phyloP scores from a whole-genome alignment of 768 basidiomycete genomes.

The Pleurotus cornucopiae region DNA sequence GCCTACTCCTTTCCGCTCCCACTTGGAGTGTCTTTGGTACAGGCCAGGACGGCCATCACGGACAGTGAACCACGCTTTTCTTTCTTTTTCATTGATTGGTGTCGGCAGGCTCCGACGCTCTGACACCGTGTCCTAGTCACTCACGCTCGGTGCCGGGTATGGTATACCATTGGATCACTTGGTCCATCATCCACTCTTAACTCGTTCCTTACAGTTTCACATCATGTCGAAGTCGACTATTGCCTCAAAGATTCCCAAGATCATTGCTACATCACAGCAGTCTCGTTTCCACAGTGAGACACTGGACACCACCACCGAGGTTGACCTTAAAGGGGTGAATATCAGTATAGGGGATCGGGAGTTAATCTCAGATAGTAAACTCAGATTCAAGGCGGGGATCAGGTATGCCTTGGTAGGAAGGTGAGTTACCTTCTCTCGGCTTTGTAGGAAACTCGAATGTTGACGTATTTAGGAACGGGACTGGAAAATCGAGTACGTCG shows the following conservation, averaged over 20 bases:
- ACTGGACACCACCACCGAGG: slow-evolving; percentile 21
- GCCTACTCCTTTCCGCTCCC: too few relatives aligned
- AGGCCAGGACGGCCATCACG: too few relatives aligned
- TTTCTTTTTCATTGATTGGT: too few relatives aligned
- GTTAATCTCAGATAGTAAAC: slow-evolving; percentile 30
- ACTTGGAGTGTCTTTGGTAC: too few relatives aligned
- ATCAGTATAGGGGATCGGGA: slow-evolving; percentile 39
- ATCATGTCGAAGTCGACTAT: neutral
- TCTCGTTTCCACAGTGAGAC: slow-evolving; percentile 33
- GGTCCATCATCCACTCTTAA: too few relatives aligned
- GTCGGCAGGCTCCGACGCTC: too few relatives aligned
- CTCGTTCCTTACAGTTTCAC: too few relatives aligned
- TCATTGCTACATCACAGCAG: slow-evolving; percentile 28
- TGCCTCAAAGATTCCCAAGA: slow-evolving; percentile 1
- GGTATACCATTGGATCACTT: too few relatives aligned
- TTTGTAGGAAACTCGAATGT: too few relatives aligned
- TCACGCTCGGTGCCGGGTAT: too few relatives aligned
- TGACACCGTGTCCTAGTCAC: too few relatives aligned
- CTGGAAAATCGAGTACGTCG: slow-evolving; percentile 10
- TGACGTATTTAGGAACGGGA: slow-evolving; percentile 7
- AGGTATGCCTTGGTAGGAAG: slow-evolving; percentile 36
- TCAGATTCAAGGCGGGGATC: slow-evolving; percentile 35
- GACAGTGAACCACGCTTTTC: too few relatives aligned
- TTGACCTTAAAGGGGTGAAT: slow-evolving; percentile 41
- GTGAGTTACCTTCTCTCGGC: neutral